Evolutionary conservation across 441 rosid species (phyloP), one percentile per base, ranked within the genome.

Genomic region (Adansonia madagascariensis): DNA sequence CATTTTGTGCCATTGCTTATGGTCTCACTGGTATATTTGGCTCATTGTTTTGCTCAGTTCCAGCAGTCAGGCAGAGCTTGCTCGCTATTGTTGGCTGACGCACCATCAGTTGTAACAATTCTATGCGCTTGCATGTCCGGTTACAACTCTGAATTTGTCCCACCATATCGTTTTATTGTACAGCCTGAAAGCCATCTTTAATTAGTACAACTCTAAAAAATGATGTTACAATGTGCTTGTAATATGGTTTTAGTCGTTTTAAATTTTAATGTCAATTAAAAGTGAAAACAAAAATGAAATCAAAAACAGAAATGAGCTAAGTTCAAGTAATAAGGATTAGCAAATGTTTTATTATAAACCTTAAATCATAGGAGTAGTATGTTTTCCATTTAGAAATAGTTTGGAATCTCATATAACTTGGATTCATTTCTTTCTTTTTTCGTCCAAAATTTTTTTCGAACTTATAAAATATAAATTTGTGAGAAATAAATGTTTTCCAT

Each of bases 11-110:
- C 81, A 93, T 95, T 65, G 99, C 98, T 14, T 95, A 95, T 85
- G 99, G 92, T 52, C 98, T 95, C 14, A 91, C 99, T 0, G 99
- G 99, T 74, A 94, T 95, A 56, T 93, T 95, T 17, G 99, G 98
- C 59, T 92, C 98, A 0, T 68, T 95, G 83, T 43, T 93, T 49
- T 95, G 98, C 88, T 91, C 99, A 8, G 87, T 95, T 35, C 99
- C 99, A 0, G 92, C 84, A 10, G 92, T 93, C 49, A 85, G 99
- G 76, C 97, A 95, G 81, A 93, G 98, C 87, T 84, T 95, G 88
- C 86, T 95, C 46, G 88, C 94, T 0, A 83, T 95, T 4, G 88
- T 85, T 12, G 92, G 99, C 53, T 92, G 82, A 91, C 53, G 41
- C 41, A 62, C 59, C 1, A 55, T 20, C n/a, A 17, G 20, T 43